Evolutionary conservation across 2,329 filamentous ascomycete genomes (phyloP), one percentile per base, ranked within the genome.

Genomic region (Delphinella strobiligena): DNA sequence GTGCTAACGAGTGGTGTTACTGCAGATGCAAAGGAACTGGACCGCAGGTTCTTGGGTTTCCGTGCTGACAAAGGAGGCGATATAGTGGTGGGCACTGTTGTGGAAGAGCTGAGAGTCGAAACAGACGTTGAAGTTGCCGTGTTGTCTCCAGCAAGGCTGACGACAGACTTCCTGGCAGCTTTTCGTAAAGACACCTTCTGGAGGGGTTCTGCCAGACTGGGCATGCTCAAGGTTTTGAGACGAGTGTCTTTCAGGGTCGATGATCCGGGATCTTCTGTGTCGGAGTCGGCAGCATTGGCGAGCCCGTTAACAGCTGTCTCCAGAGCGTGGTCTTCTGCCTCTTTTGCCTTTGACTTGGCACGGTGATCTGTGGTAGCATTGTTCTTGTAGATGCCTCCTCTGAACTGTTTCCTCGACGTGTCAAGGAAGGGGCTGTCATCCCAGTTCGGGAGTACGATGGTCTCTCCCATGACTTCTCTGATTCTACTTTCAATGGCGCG

Each of bases 401-500:
- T 74, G 69, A 85, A 87, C 15, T 67, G 63, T 56, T 94, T 86
- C 41, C 75, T 68, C 41, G 79, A 71, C 0, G 87, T 96, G 50
- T 82, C 77, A 55, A 86, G 81, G 59, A 98, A 96, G 0, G 91
- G 87, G 17, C 86, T 73, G 56, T 98, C 91, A 48, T 98, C 91
- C 89, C 91, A 98, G 55, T 93, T 93, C 0, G 91, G 91, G 41
- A 81, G 68, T 2, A 98, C 91, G 15, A 96, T 60, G 1, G 87
- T 94, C 62, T 98, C 91, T 8, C 82, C 84, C 44, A 98, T 72
- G 7, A 95, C 87, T 60, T 95, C 88, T 53, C 93, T 83, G 56
- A 98, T 95, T 36, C 87, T 75, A 54, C 83, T 93, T 61, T 98
- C 91, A 43, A 98, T 96, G 45, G 93, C 85, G 36, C 87, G 78